phyloP scores from a whole-genome alignment of 345 rosid genomes.

The Melaleuca quinquenervia region DNA sequence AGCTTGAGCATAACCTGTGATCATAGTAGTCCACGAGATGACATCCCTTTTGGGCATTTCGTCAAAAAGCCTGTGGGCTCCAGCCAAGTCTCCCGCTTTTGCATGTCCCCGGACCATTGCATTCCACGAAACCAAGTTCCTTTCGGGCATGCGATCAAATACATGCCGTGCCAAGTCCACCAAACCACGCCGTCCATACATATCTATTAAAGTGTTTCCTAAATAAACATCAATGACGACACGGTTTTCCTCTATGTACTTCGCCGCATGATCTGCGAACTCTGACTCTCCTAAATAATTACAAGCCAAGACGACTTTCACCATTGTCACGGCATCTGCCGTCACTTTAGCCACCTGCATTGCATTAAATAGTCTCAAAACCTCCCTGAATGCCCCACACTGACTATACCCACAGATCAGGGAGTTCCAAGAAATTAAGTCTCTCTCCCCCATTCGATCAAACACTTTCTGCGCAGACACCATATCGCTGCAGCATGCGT shows the following conservation, averaged over 20 bases:
- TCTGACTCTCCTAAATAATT: constrained; percentile 9
- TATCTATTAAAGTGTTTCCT: constrained; percentile 51
- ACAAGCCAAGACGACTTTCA: constrained; percentile 41
- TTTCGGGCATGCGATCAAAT: constrained; percentile 33
- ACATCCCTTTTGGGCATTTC: constrained; percentile 47
- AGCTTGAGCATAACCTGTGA: constrained; percentile 38
- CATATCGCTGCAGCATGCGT: constrained; percentile 14
- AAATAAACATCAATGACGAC: constrained; percentile 45
- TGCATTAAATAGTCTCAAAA: constrained; percentile 26
- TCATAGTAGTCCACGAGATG: constrained; percentile 66
- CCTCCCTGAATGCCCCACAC: constrained; percentile 22
- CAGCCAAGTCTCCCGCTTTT: constrained; percentile 19
- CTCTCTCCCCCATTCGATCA: constrained; percentile 37
- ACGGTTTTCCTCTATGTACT: constrained; percentile 26
- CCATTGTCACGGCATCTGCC: constrained; percentile 58
- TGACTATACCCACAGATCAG: constrained; percentile 53
- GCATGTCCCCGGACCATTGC: constrained; percentile 34
- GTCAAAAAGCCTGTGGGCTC: constrained; percentile 40
- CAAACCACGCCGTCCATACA: constrained; percentile 43
- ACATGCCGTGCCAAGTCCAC: constrained; percentile 25
- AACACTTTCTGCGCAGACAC: constrained; percentile 29
- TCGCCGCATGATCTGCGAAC: constrained; percentile 19
- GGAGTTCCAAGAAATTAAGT: constrained; percentile 69
- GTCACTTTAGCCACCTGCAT: constrained; percentile 31
- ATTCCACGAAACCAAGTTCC: constrained; percentile 46